A percentile compares a stretch with the other conserved stretches of the same genome.
Conservation (phyloP, 2,329 filamentous ascomycete genomes). For the Aschersonia sp. region DNA sequence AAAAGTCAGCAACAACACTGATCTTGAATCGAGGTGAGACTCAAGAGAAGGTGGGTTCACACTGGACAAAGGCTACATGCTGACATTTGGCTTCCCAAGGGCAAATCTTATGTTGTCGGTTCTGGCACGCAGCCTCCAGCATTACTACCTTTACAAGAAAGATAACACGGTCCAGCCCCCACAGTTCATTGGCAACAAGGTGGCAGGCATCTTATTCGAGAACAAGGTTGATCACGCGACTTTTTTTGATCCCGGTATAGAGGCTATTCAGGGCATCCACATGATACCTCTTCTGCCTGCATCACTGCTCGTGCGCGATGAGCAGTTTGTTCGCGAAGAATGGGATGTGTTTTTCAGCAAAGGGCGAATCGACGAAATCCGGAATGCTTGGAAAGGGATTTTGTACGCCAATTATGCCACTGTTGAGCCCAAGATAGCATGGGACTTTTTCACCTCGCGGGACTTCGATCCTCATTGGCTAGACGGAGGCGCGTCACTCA, state of each 20-base stretch:
- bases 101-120: slow-evolving; percentile 76
- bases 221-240: slow-evolving; percentile 92
- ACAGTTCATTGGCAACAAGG: slow-evolving; percentile 71
- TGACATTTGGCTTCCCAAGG: slow-evolving; percentile 14
- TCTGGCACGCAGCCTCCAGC: slow-evolving; percentile 54
- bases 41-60: background rate
- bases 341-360: slow-evolving; percentile 67
- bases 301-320: slow-evolving; percentile 50
- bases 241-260: slow-evolving; percentile 63
- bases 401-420: slow-evolving; percentile 72
- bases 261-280: slow-evolving; percentile 67
- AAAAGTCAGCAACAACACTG: slow-evolving; percentile 54
- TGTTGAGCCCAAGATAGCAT: slow-evolving; percentile 55
- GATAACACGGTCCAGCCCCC: slow-evolving; percentile 57
- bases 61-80: background rate
- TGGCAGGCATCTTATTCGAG: slow-evolving; percentile 63
- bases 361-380: slow-evolving; percentile 47
- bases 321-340: slow-evolving; percentile 63
- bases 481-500: slow-evolving; percentile 70
- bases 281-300: slow-evolving; percentile 65
- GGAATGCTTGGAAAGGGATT: slow-evolving; percentile 75
- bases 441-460: slow-evolving; percentile 55
- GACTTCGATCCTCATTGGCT: slow-evolving; percentile 55
- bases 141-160: slow-evolving; percentile 69
- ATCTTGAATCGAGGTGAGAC: slow-evolving; percentile 58